Evolutionary conservation across 805 yeast species (phyloP).

Genomic region (Ogataea philodendri): DNA sequence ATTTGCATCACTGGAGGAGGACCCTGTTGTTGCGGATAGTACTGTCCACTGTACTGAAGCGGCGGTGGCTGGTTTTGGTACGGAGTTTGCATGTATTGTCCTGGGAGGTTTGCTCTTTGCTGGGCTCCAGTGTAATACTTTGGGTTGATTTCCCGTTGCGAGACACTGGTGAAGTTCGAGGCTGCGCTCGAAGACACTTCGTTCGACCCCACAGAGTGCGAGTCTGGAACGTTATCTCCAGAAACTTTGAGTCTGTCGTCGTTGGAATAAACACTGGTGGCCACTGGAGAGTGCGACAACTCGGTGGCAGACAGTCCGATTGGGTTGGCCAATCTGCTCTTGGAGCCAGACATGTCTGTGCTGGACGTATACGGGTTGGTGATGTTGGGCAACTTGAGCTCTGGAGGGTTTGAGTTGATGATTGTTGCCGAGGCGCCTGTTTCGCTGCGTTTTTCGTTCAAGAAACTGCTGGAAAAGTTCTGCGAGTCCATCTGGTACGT

Average conservation of each 20-base stretch:
- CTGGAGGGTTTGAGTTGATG: conserved; percentile 8
- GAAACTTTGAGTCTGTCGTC: conserved; percentile 15
- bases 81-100: conserved; percentile 20
- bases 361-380: conserved; percentile 16
- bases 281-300: conserved; percentile 4
- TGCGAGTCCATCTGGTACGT: conserved; percentile 7
- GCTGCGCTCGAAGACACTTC: conserved; percentile 33
- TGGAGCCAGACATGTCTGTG: conserved; percentile 1
- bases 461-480: conserved; percentile 6
- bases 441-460: conserved; percentile 5
- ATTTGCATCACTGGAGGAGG: conserved; percentile 5
- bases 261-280: conserved; percentile 10
- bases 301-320: neutral
- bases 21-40: conserved; percentile 28
- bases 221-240: conserved; percentile 7
- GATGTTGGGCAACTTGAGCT: conserved; percentile 16
- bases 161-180: conserved; percentile 75
- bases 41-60: conserved; percentile 25
- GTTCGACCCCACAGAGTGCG: conserved; percentile 9
- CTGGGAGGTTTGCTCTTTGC: conserved; percentile 25
- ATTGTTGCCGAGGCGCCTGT: conserved; percentile 10
- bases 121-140: conserved; percentile 42
- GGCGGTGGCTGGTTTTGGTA: conserved; percentile 17
- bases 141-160: conserved; percentile 73
- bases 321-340: neutral